These are phyloP conservation scores for Urtica urens DNA, from an alignment of 306 rosid genomes.

Conservation along the genomic window DNA sequence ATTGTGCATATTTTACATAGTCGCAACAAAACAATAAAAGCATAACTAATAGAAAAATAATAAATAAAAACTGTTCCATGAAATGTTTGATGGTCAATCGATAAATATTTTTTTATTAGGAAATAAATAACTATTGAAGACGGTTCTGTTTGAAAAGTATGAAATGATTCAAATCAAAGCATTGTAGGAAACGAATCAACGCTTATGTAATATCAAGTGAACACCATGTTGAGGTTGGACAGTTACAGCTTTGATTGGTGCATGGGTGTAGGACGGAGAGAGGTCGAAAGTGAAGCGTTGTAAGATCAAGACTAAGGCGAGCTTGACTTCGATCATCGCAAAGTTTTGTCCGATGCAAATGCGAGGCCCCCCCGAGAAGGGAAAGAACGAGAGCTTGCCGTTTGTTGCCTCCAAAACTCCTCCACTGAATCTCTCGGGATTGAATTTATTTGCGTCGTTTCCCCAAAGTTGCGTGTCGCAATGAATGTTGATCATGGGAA, in stretches of 20 bases:
- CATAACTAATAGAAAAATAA: too few relatives aligned
- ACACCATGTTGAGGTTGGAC: constrained; percentile 36
- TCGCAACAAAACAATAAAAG: too few relatives aligned
- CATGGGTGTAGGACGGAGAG: constrained; percentile 31
- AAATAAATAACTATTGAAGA: too few relatives aligned
- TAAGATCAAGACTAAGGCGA: constrained; percentile 24
- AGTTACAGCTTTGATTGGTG: constrained; percentile 8
- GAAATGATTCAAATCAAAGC: too few relatives aligned
- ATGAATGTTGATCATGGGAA: constrained; percentile 16
- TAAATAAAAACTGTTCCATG: too few relatives aligned
- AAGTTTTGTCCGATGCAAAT: constrained; percentile 37
- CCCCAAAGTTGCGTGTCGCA: constrained; percentile 32
- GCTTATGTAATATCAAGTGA: constrained; percentile 20
- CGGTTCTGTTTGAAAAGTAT: too few relatives aligned
- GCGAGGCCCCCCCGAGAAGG: constrained; percentile 33
- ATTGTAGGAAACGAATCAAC: neutral
- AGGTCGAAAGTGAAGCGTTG: constrained; percentile 32
- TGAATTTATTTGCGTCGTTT: constrained; percentile 28
- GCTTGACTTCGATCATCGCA: constrained; percentile 29
- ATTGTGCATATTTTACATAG: too few relatives aligned
- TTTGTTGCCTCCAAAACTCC: constrained; percentile 29
- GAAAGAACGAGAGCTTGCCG: constrained; percentile 16
- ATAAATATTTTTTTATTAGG: too few relatives aligned
- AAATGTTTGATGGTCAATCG: too few relatives aligned
- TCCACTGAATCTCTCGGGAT: constrained; percentile 26